phyloP scores from a whole-genome alignment of 2,329 filamentous ascomycete genomes.

The Fusarium coffeatum region DNA sequence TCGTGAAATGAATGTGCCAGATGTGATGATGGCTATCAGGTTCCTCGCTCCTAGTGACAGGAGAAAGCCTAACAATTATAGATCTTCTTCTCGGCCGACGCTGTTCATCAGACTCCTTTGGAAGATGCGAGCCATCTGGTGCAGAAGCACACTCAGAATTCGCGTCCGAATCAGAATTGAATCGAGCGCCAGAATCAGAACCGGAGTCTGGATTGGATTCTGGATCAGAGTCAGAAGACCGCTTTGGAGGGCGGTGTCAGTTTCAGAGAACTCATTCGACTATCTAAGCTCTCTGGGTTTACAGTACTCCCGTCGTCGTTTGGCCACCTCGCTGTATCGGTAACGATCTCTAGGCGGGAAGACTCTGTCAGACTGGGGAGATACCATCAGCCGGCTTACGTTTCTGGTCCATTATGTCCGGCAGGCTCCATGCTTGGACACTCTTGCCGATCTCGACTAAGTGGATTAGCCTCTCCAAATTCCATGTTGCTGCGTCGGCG shows the following conservation, averaged over 20 bases:
- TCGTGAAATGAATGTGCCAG: neutral
- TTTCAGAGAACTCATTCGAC: neutral
- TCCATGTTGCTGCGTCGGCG: neutral
- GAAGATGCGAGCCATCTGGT: too few relatives aligned
- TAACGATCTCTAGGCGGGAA: neutral
- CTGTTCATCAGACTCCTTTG: neutral
- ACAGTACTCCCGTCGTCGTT: neutral
- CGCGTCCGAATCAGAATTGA: too few relatives aligned
- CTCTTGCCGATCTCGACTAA: neutral
- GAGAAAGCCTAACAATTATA: neutral
- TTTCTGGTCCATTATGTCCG: fast-evolving
- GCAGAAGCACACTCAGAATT: too few relatives aligned
- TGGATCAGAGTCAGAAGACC: too few relatives aligned
- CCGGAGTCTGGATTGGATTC: too few relatives aligned
- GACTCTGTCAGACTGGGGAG: neutral
- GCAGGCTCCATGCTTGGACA: neutral
- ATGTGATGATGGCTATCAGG: neutral
- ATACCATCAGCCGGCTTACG: neutral
- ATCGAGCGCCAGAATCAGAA: too few relatives aligned
- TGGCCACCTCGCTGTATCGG: neutral
- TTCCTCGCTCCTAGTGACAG: neutral
- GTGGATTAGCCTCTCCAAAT: neutral
- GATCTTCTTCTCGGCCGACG: fast-evolving
- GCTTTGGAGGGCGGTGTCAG: neutral
- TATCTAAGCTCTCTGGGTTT: neutral